These are phyloP conservation scores for Ophiocordyceps camponoti-leonardi DNA, from an alignment of 2,329 filamentous ascomycete genomes.

Conservation along the genomic window DNA sequence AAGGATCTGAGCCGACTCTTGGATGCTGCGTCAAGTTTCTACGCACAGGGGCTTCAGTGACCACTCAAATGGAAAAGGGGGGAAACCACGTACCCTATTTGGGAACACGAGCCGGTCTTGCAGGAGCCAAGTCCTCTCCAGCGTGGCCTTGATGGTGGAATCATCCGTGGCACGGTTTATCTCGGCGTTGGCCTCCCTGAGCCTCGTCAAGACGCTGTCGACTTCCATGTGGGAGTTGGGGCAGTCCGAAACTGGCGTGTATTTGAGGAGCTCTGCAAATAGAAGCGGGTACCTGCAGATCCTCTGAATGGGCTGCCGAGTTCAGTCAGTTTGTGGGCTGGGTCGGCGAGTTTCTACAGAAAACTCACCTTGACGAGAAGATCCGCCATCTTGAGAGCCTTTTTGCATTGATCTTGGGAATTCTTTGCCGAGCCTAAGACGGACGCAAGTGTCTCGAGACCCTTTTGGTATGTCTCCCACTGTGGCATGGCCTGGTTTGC, in stretches of 20 bases:
- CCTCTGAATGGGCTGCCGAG: conserved; percentile 65
- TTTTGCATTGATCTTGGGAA: conserved; percentile 45
- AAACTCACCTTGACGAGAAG: conserved; percentile 65
- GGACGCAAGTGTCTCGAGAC: conserved; percentile 67
- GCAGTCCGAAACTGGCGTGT: conserved; percentile 72
- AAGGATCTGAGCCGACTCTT: conserved; percentile 59
- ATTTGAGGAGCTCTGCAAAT: conserved; percentile 66
- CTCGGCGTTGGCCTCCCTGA: conserved; percentile 59
- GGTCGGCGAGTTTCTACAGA: background rate
- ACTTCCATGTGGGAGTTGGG: conserved; percentile 69
- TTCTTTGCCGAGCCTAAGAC: conserved; percentile 55
- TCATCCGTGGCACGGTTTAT: conserved; percentile 80
- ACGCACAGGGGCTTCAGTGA: background rate
- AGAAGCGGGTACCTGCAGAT: conserved; percentile 83
- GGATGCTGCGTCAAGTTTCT: conserved; percentile 33
- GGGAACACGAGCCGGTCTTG: conserved; percentile 68
- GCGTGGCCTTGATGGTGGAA: conserved; percentile 44
- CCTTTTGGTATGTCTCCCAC: conserved; percentile 69
- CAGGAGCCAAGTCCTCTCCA: conserved; percentile 72
- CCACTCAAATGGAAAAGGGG: background rate
- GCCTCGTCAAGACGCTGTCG: conserved; percentile 50
- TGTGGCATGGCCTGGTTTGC: conserved; percentile 50
- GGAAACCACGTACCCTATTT: conserved; percentile 39
- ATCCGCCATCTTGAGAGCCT: conserved; percentile 68
- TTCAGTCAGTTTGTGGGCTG: background rate